A percentile compares a stretch with the other conserved stretches of the same genome.
phyloP scores from a whole-genome alignment of 1,284 basidiomycete species.

The Phylloboletellus chloephorus region DNA sequence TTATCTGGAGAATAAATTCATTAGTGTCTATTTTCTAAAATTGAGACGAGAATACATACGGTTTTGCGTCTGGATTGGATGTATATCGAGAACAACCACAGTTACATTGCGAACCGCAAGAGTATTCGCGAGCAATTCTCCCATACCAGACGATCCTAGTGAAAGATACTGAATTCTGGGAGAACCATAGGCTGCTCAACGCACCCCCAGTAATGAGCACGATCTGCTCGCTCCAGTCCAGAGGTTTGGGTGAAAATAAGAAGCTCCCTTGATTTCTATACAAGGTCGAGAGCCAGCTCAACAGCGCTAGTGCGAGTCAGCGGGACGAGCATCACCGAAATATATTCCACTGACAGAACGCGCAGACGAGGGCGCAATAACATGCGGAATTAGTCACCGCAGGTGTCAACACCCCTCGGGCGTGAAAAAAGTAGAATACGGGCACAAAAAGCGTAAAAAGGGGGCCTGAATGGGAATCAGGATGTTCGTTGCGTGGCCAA shows the following conservation, averaged over 20 bases:
- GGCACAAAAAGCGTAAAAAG: slow-evolving; percentile 78
- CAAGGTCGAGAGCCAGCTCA: slow-evolving; percentile 63
- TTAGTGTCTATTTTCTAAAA: slow-evolving; percentile 2
- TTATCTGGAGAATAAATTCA: slow-evolving; percentile 47
- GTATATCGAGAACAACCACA: slow-evolving; percentile 82
- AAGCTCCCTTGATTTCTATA: slow-evolving; percentile 70
- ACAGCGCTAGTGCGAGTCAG: slow-evolving; percentile 45
- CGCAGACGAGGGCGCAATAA: slow-evolving; percentile 53
- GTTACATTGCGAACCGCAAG: slow-evolving; percentile 75
- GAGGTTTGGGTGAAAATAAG: slow-evolving; percentile 50
- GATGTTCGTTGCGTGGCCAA: not conserved
- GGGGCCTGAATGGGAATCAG: slow-evolving; percentile 49
- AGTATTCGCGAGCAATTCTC: slow-evolving; percentile 78
- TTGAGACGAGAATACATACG: slow-evolving; percentile 39
- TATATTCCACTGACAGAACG: slow-evolving; percentile 53
- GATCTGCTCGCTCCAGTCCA: slow-evolving; percentile 83
- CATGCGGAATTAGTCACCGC: slow-evolving; percentile 45
- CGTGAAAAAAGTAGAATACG: slow-evolving; percentile 69
- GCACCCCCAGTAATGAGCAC: slow-evolving; percentile 86
- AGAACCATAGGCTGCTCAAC: slow-evolving; percentile 15
- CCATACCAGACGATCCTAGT: slow-evolving; percentile 82
- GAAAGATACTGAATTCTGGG: not conserved
- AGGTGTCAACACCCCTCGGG: slow-evolving; percentile 46
- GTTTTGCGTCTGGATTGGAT: slow-evolving; percentile 71
- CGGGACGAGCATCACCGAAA: not conserved